Conservation (phyloP, 257 asterid genomes). For the Oldenlandia corymbosa region DNA sequence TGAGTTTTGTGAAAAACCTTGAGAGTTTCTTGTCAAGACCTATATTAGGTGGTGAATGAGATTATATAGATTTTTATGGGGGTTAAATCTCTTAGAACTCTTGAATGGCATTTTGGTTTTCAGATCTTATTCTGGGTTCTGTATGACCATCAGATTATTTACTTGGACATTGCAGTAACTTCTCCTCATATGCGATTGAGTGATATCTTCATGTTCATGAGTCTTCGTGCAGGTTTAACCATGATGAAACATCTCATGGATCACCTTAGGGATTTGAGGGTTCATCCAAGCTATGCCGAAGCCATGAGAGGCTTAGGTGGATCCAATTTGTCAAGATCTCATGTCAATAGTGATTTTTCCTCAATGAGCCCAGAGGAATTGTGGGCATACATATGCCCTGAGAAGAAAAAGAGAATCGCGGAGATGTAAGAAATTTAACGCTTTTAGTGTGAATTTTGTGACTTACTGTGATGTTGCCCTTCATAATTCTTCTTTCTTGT, state of each 20-base stretch:
- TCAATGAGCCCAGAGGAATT: slow-evolving; percentile 13
- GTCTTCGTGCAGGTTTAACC: slow-evolving; percentile 9
- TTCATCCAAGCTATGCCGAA: not conserved
- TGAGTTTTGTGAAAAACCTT: no score
- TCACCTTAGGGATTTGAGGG: slow-evolving; percentile 7
- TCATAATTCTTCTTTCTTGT: not conserved
- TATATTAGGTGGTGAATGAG: no score
- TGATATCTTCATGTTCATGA: not conserved
- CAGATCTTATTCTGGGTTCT: not conserved
- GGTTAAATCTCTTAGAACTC: not conserved
- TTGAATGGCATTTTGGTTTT: not conserved
- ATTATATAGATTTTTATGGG: not conserved
- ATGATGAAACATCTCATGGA: slow-evolving; percentile 17
- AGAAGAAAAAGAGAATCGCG: not conserved
- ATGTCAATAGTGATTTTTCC: not conserved
- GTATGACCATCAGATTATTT: no score
- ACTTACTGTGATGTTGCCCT: not conserved
- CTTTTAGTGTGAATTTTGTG: not conserved
- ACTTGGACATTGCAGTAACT: not conserved
- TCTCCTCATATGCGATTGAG: not conserved
- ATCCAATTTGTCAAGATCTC: slow-evolving; percentile 3
- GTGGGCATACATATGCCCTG: slow-evolving; percentile 13
- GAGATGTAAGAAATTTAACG: not conserved
- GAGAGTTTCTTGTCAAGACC: no score
- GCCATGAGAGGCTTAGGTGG: not conserved